A percentile compares a stretch with the other conserved stretches of the same genome.
Evolutionary conservation across 352 stramenopile genomes (phyloP).

Genomic region (Phytophthora cactorum): DNA sequence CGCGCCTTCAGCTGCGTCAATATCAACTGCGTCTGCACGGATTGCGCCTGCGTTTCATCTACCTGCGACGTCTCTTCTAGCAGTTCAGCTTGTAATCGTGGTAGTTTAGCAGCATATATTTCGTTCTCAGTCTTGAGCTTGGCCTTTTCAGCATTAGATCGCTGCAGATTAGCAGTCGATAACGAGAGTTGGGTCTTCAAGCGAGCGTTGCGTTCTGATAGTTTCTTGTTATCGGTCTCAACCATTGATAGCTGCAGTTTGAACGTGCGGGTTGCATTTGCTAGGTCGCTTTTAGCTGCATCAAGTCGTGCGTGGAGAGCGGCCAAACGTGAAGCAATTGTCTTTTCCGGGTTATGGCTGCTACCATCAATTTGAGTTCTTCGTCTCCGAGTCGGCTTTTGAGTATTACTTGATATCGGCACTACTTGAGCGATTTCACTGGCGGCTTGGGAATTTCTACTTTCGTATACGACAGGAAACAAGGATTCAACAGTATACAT

Average conservation of each 20-base stretch:
- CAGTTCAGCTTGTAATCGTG: conserved; percentile 52
- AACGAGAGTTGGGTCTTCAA: conserved; percentile 45
- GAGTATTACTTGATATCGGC: conserved; percentile 1
- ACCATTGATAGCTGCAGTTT: conserved; percentile 44
- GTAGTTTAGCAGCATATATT: conserved; percentile 54
- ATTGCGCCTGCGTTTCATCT: conserved; percentile 54
- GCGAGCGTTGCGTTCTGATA: conserved; percentile 47
- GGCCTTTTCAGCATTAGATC: conserved; percentile 43
- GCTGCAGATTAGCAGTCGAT: conserved; percentile 42
- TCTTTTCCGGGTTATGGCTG: not conserved
- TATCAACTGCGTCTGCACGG: conserved; percentile 46
- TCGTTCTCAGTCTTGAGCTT: conserved; percentile 60
- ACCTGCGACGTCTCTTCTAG: conserved; percentile 52
- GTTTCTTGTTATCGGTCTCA: conserved; percentile 47
- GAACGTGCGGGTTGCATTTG: conserved; percentile 25
- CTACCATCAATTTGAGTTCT: conserved; percentile 13
- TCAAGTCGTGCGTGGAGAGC: conserved; percentile 26
- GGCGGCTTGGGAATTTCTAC: not conserved
- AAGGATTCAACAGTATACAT: conserved; percentile 46
- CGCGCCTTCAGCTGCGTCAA: conserved; percentile 52
- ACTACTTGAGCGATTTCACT: conserved; percentile 3
- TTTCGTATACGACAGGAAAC: conserved; percentile 54
- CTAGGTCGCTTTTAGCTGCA: conserved; percentile 16
- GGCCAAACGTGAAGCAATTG: conserved; percentile 9
- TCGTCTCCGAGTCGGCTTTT: not conserved